Percentiles rank a stretch among this genome's conserved stretches.
phyloP scores from a whole-genome alignment of 805 yeast species.

The Teunomyces panamensis region DNA sequence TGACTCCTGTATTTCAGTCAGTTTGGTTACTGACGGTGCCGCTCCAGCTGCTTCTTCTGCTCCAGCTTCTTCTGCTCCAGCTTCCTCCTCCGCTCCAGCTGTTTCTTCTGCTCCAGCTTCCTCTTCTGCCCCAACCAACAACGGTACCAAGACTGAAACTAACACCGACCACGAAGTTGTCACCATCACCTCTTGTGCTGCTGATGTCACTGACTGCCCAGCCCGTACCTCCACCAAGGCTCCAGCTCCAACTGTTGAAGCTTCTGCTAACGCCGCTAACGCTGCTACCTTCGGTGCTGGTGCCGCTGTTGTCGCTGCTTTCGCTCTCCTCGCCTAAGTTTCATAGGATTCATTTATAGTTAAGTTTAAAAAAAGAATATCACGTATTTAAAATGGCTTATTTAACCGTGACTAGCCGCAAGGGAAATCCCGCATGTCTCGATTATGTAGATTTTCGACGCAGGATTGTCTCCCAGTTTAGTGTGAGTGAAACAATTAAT shows the following conservation, averaged over 20 bases:
- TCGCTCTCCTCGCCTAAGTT: conserved; percentile 12
- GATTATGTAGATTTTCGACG: too few relatives aligned
- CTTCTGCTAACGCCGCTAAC: conserved; percentile 18
- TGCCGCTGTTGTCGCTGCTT: conserved; percentile 11
- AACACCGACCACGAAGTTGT: conserved; percentile 22
- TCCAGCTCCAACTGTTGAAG: conserved; percentile 23
- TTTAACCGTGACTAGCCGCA: too few relatives aligned
- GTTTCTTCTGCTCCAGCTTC: conserved; percentile 5
- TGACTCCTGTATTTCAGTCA: conserved; percentile 18
- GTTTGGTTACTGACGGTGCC: conserved; percentile 18
- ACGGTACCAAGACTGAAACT: conserved; percentile 18
- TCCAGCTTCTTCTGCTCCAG: conserved; percentile 17
- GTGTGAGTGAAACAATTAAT: too few relatives aligned
- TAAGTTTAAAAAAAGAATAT: background rate
- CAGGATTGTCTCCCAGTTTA: too few relatives aligned
- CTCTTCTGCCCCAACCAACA: conserved; percentile 5
- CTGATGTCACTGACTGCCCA: conserved; percentile 22
- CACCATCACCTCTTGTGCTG: conserved; percentile 25
- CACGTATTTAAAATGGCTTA: background rate
- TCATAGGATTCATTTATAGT: background rate
- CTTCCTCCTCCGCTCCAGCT: conserved; percentile 10
- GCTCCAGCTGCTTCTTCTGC: conserved; percentile 21
- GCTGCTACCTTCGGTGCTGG: conserved; percentile 14
- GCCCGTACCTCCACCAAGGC: conserved; percentile 19
- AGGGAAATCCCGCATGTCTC: too few relatives aligned